Conservation (phyloP, 2,329 filamentous ascomycete genomes). For the Aspergillus amoenus region DNA sequence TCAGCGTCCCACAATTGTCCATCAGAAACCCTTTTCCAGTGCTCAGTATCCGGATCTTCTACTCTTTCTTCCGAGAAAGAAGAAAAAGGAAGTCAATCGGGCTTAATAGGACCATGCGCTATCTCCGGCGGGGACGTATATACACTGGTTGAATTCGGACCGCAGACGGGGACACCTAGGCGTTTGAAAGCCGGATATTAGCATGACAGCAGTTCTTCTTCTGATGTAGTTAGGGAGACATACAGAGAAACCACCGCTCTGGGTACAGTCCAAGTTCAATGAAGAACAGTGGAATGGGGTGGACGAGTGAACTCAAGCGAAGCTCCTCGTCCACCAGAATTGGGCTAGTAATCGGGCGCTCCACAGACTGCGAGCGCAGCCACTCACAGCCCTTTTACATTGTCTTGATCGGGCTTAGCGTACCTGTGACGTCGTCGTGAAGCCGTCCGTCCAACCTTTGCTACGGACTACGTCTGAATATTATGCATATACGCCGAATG, state of each 20-base stretch:
- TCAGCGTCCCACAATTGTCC: constrained; percentile 51
- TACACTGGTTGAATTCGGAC: background rate
- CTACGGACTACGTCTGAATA: background rate
- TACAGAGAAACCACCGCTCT: constrained; percentile 2
- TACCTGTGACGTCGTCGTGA: constrained; percentile 33
- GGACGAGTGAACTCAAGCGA: background rate
- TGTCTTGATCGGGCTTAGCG: constrained; percentile 19
- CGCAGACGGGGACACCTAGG: background rate
- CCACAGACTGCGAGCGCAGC: background rate
- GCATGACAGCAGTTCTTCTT: background rate
- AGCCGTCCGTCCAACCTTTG: constrained; percentile 12
- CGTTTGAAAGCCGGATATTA: background rate
- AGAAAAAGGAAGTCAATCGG: background rate
- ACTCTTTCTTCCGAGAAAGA: background rate
- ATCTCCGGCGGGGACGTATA: background rate
- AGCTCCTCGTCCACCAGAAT: background rate
- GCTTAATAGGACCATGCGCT: background rate
- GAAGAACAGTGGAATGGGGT: background rate
- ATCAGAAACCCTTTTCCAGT: constrained; percentile 32
- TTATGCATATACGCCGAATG: background rate
- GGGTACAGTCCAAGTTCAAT: constrained; percentile 3
- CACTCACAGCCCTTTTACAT: background rate
- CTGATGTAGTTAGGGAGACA: background rate
- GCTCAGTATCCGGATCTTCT: background rate
- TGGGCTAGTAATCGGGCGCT: background rate